Evolutionary conservation across 2,329 filamentous ascomycete species (phyloP).

Genomic region (Fusarium nodosum): DNA sequence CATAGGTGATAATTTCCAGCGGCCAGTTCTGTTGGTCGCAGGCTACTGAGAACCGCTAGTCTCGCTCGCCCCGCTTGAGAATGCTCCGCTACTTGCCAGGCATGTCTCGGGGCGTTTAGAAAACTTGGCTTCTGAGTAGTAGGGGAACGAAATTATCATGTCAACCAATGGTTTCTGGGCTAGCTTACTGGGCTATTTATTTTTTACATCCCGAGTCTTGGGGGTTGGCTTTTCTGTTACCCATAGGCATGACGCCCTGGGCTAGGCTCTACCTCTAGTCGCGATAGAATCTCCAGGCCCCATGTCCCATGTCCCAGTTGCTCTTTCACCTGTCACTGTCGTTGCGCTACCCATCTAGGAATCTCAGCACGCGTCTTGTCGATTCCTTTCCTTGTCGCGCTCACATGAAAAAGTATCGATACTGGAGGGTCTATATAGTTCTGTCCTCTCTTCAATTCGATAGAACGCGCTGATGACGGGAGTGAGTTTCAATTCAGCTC

Average conservation of each 20-base stretch:
- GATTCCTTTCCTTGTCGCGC: slow-evolving; percentile 31
- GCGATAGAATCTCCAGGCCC: slow-evolving; percentile 51
- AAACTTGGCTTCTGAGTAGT: background rate
- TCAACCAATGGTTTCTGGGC: background rate
- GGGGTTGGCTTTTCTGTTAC: background rate
- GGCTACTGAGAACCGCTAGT: slow-evolving; percentile 21
- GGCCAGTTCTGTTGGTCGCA: slow-evolving; percentile 1
- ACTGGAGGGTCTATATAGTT: slow-evolving; percentile 18
- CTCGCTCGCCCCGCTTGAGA: slow-evolving; percentile 35
- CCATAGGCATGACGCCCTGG: slow-evolving; percentile 1
- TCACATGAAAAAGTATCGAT: slow-evolving; percentile 35
- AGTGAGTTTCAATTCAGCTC: slow-evolving; percentile 6
- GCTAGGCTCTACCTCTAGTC: slow-evolving; percentile 50
- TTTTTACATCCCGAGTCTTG: background rate
- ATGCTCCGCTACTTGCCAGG: slow-evolving; percentile 35
- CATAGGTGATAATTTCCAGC: slow-evolving; percentile 18
- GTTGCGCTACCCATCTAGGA: background rate
- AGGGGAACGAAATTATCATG: background rate
- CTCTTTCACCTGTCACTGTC: slow-evolving; percentile 41
- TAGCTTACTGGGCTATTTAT: background rate
- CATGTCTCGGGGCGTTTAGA: slow-evolving; percentile 12
- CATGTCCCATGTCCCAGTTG: background rate
- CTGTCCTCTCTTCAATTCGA: slow-evolving; percentile 24
- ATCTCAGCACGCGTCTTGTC: slow-evolving; percentile 49
- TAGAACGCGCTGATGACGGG: slow-evolving; percentile 11